A percentile compares a stretch with the other conserved stretches of the same genome.
Conservation (phyloP, 2,329 filamentous ascomycete species). For the Thielaviopsis populi region DNA sequence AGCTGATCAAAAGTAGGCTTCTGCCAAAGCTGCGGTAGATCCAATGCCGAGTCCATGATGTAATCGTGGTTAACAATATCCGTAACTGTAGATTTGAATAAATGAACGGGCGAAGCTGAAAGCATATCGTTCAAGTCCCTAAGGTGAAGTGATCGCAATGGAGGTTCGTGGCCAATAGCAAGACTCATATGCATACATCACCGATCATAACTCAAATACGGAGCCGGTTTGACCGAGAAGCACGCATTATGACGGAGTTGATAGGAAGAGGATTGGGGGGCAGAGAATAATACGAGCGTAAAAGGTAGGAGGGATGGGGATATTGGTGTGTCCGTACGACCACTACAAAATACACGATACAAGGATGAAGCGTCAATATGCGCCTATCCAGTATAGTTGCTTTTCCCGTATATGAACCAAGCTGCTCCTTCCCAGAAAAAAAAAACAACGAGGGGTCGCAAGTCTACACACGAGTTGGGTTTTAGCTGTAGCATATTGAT, state of each 20-base stretch:
- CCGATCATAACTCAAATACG: neutral
- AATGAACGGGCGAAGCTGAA: neutral
- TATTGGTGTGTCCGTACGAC: too few relatives aligned
- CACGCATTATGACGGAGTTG: neutral
- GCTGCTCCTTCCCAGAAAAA: too few relatives aligned
- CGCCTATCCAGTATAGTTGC: too few relatives aligned
- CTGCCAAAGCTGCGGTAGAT: constrained; percentile 72
- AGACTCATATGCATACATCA: too few relatives aligned
- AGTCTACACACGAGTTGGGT: neutral
- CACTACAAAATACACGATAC: too few relatives aligned
- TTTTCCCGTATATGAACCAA: too few relatives aligned
- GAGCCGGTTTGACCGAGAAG: neutral
- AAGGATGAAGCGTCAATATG: too few relatives aligned
- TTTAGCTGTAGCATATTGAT: neutral
- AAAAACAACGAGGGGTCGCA: neutral
- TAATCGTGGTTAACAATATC: neutral
- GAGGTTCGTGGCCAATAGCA: neutral
- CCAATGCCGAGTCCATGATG: constrained; percentile 23
- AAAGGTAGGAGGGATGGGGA: neutral
- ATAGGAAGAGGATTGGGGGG: neutral
- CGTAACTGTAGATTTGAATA: neutral
- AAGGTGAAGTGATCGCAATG: too few relatives aligned
- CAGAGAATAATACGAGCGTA: neutral
- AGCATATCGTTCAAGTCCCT: too few relatives aligned
- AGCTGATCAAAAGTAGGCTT: constrained; percentile 53